Evolutionary conservation across 495 filamentous ascomycete species (phyloP).

Genomic region (Trichoderma reesei): DNA sequence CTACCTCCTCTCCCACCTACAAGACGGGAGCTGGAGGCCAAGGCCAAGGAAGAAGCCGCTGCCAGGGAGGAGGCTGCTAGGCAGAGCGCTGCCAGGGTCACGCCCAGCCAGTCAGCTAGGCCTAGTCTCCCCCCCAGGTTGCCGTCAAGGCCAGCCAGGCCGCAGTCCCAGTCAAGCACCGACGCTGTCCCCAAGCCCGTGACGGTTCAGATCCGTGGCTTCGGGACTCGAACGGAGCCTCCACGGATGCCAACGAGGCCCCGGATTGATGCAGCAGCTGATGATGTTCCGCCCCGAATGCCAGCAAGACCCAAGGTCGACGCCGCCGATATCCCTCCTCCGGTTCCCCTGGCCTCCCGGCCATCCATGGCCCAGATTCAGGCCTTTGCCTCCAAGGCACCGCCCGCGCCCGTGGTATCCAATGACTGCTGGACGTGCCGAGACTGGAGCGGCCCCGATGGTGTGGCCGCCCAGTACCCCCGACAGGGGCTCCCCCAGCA

Average conservation of each 20-base stretch:
- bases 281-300: background rate
- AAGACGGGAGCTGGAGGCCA: conserved; percentile 35
- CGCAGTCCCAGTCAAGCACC: conserved; percentile 1
- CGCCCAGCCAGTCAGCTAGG: conserved; percentile 1
- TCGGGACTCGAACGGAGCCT: background rate
- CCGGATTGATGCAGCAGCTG: background rate
- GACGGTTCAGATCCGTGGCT: background rate
- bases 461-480: conserved; percentile 68
- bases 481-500: conserved; percentile 53
- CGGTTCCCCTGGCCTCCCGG: conserved; percentile 36
- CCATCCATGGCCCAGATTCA: conserved; percentile 34
- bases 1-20: conserved; percentile 41
- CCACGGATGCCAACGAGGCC: background rate
- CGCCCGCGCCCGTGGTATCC: conserved; percentile 19
- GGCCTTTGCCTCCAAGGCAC: conserved; percentile 24
- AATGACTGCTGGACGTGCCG: conserved; percentile 65
- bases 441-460: conserved; percentile 76
- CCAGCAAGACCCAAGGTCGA: background rate
- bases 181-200: background rate
- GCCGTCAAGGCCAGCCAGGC: conserved; percentile 29
- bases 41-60: conserved; percentile 27
- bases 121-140: conserved; percentile 31
- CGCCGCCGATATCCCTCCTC: conserved; percentile 27
- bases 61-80: conserved; percentile 14
- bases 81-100: conserved; percentile 18